phyloP scores from a whole-genome alignment of 164 flowering plant genomes.

The Chimonanthus praecox region DNA sequence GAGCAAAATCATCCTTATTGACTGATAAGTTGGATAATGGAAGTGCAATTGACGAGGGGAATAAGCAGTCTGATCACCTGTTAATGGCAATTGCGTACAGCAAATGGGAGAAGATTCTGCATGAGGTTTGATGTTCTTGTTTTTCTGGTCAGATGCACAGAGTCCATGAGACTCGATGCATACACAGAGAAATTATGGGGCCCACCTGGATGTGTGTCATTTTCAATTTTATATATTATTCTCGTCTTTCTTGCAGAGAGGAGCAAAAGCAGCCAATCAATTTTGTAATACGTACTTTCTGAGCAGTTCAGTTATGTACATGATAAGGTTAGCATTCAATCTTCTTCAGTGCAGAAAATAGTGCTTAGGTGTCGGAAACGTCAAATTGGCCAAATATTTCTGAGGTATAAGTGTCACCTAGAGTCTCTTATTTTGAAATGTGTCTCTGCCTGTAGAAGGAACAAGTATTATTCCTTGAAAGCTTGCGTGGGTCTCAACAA shows the following conservation, averaged over 20 bases:
- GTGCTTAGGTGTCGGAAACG: neutral
- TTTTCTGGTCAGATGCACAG: too few relatives aligned
- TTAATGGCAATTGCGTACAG: conserved; percentile 69
- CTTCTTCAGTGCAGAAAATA: neutral
- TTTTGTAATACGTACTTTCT: conserved; percentile 66
- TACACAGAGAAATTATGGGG: too few relatives aligned
- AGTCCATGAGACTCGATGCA: too few relatives aligned
- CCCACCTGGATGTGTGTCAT: neutral
- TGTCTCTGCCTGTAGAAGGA: neutral
- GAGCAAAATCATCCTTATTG: conserved; percentile 62
- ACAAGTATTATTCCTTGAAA: neutral
- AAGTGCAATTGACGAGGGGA: conserved; percentile 27
- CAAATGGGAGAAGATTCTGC: conserved; percentile 73
- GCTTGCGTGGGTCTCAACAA: neutral
- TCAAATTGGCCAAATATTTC: neutral
- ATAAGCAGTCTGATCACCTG: conserved; percentile 75
- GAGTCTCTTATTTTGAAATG: neutral
- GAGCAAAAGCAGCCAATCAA: conserved; percentile 63
- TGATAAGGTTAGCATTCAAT: conserved; percentile 55
- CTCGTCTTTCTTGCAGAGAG: conserved; percentile 51
- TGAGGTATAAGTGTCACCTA: neutral
- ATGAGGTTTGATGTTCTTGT: conserved; percentile 40
- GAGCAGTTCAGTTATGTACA: conserved; percentile 87
- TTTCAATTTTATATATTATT: neutral
- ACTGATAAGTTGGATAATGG: conserved; percentile 42